Percentiles rank a stretch among this genome's conserved stretches.
Conservation (phyloP, 345 rosid species). For the Angophora floribunda region DNA sequence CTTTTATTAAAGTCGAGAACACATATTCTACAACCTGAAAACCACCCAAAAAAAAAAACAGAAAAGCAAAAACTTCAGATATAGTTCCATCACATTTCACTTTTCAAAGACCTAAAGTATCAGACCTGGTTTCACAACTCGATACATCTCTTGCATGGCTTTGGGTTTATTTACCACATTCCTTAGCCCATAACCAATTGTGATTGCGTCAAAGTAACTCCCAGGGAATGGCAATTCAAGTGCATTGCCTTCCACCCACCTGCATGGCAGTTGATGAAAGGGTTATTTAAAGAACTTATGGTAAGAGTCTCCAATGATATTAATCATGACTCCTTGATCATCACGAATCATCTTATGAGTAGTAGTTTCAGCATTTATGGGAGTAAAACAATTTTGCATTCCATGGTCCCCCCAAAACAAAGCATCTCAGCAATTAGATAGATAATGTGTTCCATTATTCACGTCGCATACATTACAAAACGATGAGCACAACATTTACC, state of each 20-base stretch:
- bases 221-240: conserved; percentile 64
- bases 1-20: conserved; percentile 87
- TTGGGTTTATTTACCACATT: conserved; percentile 55
- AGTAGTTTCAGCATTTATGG: not conserved
- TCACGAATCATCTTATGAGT: not conserved
- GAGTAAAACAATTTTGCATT: not conserved
- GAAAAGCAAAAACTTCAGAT: not conserved
- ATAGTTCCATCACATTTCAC: not conserved
- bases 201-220: conserved; percentile 63
- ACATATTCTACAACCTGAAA: conserved; percentile 55
- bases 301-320: not conserved
- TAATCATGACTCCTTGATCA: not conserved
- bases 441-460: not conserved
- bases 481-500: conserved; percentile 27
- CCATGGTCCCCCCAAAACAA: not conserved
- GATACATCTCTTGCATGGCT: conserved; percentile 58
- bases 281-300: not conserved
- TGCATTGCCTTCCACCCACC: conserved; percentile 89
- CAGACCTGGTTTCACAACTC: conserved; percentile 75
- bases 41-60: not conserved
- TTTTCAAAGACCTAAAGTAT: not conserved
- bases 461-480: not conserved
- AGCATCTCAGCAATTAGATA: not conserved
- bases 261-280: not conserved
- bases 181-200: conserved; percentile 84